Conservation (phyloP, 2,329 filamentous ascomycete genomes). For the Colletotrichum camelliae region DNA sequence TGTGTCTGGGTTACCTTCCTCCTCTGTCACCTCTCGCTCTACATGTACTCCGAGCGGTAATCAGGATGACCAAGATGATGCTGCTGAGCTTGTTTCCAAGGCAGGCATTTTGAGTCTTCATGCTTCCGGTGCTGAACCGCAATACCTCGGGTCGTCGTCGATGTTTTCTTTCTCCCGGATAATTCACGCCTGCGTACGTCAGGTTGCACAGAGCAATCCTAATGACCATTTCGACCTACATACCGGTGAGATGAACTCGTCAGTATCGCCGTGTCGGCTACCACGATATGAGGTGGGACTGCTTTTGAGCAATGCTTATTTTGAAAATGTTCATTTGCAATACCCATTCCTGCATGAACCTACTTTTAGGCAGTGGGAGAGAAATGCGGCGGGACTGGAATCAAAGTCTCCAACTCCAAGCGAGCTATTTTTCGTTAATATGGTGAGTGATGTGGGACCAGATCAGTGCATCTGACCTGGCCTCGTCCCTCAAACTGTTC, state of each 20-base stretch:
- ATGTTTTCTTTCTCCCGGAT: conserved; percentile 31
- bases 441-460: background rate
- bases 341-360: conserved; percentile 41
- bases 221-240: background rate
- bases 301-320: conserved; percentile 34
- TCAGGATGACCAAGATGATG: background rate
- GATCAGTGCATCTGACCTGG: background rate
- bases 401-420: background rate
- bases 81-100: background rate
- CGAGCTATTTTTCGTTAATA: conserved; percentile 25
- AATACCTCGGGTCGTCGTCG: conserved; percentile 32
- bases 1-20: background rate
- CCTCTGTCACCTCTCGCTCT: background rate
- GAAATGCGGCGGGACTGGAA: conserved; percentile 17
- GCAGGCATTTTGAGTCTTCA: background rate
- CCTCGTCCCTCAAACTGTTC: background rate
- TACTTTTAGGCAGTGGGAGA: conserved; percentile 36
- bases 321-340: conserved; percentile 40
- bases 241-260: background rate
- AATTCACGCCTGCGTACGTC: conserved; percentile 1
- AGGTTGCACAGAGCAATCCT: background rate
- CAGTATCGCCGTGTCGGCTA: background rate
- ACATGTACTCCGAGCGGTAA: background rate
- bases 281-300: background rate
- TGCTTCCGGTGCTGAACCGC: conserved; percentile 24